Conservation (phyloP, 139 green algal species). For the Pseudopediastrum boryanum region DNA sequence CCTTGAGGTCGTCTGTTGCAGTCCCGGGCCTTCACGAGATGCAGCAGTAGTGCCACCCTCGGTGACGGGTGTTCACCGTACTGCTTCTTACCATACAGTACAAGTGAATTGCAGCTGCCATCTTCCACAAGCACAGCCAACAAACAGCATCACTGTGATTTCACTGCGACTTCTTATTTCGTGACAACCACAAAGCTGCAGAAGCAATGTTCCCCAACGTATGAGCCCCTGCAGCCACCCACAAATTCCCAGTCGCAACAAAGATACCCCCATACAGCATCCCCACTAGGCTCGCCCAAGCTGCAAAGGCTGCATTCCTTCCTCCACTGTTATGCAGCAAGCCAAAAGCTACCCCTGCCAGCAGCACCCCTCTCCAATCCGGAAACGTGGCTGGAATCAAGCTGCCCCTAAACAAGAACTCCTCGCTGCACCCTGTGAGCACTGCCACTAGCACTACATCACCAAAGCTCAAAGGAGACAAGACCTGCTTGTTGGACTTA, state of each 20-base stretch:
- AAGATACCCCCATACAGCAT: conserved; percentile 71
- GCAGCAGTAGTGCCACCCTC: too few relatives aligned
- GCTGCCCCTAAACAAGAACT: conserved; percentile 81
- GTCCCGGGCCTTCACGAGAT: too few relatives aligned
- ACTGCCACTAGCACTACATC: conserved; percentile 67
- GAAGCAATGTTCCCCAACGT: conserved; percentile 69
- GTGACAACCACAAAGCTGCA: conserved; percentile 60
- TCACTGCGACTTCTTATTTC: too few relatives aligned
- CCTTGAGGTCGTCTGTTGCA: too few relatives aligned
- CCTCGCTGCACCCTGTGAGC: conserved; percentile 68
- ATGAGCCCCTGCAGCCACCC: conserved; percentile 70
- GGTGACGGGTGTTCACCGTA: too few relatives aligned
- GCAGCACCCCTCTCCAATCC: conserved; percentile 75
- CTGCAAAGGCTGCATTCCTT: conserved; percentile 77
- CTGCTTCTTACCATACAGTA: too few relatives aligned
- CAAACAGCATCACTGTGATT: too few relatives aligned
- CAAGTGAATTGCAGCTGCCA: too few relatives aligned
- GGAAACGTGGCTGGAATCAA: conserved; percentile 75
- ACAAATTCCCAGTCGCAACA: conserved; percentile 69
- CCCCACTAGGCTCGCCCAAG: conserved; percentile 75
- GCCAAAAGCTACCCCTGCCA: conserved; percentile 75
- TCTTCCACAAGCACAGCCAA: too few relatives aligned
- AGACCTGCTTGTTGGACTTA: conserved; percentile 72
- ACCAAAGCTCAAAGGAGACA: conserved; percentile 51
- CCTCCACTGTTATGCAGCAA: conserved; percentile 79